Evolutionary conservation across 1,284 basidiomycete genomes (phyloP).

Genomic region (Ceratobasidium sp.): DNA sequence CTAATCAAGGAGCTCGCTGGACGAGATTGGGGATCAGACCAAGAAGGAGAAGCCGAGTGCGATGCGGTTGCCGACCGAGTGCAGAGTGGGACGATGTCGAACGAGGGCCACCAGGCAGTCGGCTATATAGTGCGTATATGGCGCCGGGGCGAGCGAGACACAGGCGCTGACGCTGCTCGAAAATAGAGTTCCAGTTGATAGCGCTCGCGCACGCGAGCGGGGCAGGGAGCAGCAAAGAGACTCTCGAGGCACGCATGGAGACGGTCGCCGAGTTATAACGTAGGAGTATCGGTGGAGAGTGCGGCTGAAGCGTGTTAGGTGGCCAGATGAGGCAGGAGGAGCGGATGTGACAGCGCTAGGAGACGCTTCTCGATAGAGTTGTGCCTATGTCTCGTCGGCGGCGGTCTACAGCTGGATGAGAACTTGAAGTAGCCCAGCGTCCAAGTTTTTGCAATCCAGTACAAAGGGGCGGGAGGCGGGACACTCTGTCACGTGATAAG

Average conservation of each 20-base stretch:
- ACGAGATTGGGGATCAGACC: neutral
- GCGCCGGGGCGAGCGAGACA: constrained; percentile 7
- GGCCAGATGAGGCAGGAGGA: constrained; percentile 28
- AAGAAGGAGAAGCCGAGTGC: neutral
- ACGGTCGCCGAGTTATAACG: constrained; percentile 20
- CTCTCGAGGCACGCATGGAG: constrained; percentile 17
- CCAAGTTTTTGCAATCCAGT: constrained; percentile 11
- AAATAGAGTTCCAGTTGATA: constrained; percentile 8
- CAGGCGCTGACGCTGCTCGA: constrained; percentile 27
- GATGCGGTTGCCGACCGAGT: constrained; percentile 4
- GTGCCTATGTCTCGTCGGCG: constrained; percentile 11
- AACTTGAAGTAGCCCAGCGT: constrained; percentile 26
- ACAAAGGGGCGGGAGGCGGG: constrained; percentile 31
- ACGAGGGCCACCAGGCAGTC: constrained; percentile 3
- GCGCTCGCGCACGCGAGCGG: neutral
- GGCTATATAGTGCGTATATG: constrained; percentile 14
- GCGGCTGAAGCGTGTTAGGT: constrained; percentile 21
- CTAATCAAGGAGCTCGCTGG: constrained; percentile 5
- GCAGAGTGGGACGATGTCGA: constrained; percentile 17
- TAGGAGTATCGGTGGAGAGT: constrained; percentile 28
- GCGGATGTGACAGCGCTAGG: constrained; percentile 17
- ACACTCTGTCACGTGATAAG: constrained; percentile 2
- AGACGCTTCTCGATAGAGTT: constrained; percentile 28
- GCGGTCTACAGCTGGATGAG: constrained; percentile 12
- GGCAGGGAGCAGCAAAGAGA: constrained; percentile 38